A percentile compares a stretch with the other conserved stretches of the same genome.
Evolutionary conservation across 805 yeast species (phyloP).

Genomic region (Candida oleophila): DNA sequence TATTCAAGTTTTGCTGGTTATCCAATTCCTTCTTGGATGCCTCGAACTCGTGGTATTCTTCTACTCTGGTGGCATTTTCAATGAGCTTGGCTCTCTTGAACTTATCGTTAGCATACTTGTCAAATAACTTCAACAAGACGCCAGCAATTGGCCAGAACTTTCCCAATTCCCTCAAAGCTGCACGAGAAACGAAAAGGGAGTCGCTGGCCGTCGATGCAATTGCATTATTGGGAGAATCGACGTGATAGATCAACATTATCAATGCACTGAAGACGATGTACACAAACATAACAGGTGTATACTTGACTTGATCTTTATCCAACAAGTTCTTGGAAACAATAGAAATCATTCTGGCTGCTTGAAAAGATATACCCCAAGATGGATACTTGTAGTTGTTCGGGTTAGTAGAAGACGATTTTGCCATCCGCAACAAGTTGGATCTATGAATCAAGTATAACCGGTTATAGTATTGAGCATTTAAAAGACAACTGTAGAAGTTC

Average conservation of each 20-base stretch:
- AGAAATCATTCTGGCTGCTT: conserved; percentile 75
- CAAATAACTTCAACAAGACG: conserved; percentile 35
- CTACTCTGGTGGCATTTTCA: conserved; percentile 36
- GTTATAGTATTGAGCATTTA: conserved; percentile 71
- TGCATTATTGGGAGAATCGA: conserved; percentile 41
- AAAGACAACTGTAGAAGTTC: conserved; percentile 54
- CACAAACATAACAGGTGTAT: conserved; percentile 58
- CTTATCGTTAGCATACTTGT: conserved; percentile 42
- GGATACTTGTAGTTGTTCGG: conserved; percentile 54
- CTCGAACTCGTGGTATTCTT: conserved; percentile 34
- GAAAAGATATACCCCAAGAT: conserved; percentile 80
- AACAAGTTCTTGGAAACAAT: conserved; percentile 57
- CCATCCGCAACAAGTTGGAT: conserved; percentile 58
- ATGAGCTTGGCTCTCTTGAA: conserved; percentile 40
- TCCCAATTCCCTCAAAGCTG: conserved; percentile 37
- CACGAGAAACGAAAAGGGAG: conserved; percentile 35
- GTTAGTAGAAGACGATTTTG: conserved; percentile 36
- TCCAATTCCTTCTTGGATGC: conserved; percentile 24
- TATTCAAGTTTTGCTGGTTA: conserved; percentile 18
- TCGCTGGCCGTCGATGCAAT: conserved; percentile 44
- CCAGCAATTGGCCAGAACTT: conserved; percentile 40
- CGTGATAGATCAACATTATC: conserved; percentile 71
- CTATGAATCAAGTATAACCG: conserved; percentile 71
- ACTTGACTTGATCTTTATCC: conserved; percentile 47
- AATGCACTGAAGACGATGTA: conserved; percentile 63